Evolutionary conservation across 225 moss, liverwort and hornwort genomes (phyloP), one percentile per base, ranked within the genome.

Genomic region (Asterella californica): DNA sequence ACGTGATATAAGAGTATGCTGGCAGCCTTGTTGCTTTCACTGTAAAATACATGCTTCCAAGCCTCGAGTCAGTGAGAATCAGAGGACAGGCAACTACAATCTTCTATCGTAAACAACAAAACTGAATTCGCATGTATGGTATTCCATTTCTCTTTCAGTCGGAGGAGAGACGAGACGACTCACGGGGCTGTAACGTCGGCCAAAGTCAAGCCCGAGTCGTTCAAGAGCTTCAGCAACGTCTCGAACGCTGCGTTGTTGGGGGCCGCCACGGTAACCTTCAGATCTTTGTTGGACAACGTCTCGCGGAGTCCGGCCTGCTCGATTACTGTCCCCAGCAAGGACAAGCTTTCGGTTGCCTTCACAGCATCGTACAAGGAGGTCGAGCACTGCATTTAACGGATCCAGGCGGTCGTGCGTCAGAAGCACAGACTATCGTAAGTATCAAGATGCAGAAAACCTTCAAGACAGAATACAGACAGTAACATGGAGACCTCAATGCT

Each of bases 1-100:
- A 87, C 79, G 72, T 91, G 91, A 38, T 91, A 91, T 54, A 91
- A 22, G 17, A 91, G 64, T 34, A 91, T 88, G 83, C 89, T 89
- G 0, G 91, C 91, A 0, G 86, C 91, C 2, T 83, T 79, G 68
- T 91, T 83, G 2, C 52, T 9, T 42, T 89, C 87, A 22, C 90
- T 89, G 80, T 48, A 72, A 60, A 36, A n/a, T n/a, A n/a, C n/a
- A n/a, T n/a, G n/a, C n/a, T n/a, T 11, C 33, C 3, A 7, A 42
- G 42, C 42, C 42, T 42, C 46, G 15, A 38, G 63, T 38, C 69
- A 69, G 12, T 33, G 17, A 4, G 0, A 12, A 69, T 15, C 32
- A 0, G 29, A 64, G 22, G 63, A 21, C 14, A 42, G 14, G 9
- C 32, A 59, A 29, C 10, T 62, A 19, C 14, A 57, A 19, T 57